phyloP scores from a whole-genome alignment of 768 basidiomycete species.

The Serendipita sp. region DNA sequence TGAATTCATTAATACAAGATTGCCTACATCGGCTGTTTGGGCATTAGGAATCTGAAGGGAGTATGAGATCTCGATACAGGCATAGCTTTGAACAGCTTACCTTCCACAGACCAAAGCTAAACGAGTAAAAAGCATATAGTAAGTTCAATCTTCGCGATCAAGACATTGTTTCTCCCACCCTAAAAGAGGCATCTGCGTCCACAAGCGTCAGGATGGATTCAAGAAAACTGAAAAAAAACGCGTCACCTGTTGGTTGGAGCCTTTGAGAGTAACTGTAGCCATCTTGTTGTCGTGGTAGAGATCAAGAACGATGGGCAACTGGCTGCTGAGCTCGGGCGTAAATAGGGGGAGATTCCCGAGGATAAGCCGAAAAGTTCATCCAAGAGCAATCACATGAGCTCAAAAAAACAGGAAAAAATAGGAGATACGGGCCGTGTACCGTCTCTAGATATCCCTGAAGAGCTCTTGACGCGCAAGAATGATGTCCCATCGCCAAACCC shows the following conservation, averaged over 20 bases:
- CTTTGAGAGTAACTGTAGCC: constrained; percentile 10
- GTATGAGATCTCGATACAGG: background rate
- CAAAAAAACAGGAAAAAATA: too few species aligned
- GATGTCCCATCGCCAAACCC: too few species aligned
- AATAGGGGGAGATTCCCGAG: background rate
- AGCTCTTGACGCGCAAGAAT: background rate
- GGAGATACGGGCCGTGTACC: background rate
- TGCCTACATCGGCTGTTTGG: background rate
- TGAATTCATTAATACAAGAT: too few species aligned
- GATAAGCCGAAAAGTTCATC: background rate
- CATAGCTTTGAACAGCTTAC: constrained; percentile 18
- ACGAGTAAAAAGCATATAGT: background rate
- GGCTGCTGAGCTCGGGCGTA: background rate
- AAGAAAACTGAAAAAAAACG: background rate
- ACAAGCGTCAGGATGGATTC: background rate
- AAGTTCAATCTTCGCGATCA: background rate
- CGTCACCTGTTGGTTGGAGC: constrained; percentile 10
- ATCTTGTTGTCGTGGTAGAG: constrained; percentile 1
- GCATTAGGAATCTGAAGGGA: background rate
- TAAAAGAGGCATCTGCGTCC: constrained; percentile 11
- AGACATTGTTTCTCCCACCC: constrained; percentile 6
- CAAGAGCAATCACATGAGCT: background rate
- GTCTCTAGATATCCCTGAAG: background rate
- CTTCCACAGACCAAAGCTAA: constrained; percentile 19
- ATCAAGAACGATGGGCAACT: background rate